Evolutionary conservation across 169 alveolate genomes (phyloP).

Genomic region (Eimeria brunetti): DNA sequence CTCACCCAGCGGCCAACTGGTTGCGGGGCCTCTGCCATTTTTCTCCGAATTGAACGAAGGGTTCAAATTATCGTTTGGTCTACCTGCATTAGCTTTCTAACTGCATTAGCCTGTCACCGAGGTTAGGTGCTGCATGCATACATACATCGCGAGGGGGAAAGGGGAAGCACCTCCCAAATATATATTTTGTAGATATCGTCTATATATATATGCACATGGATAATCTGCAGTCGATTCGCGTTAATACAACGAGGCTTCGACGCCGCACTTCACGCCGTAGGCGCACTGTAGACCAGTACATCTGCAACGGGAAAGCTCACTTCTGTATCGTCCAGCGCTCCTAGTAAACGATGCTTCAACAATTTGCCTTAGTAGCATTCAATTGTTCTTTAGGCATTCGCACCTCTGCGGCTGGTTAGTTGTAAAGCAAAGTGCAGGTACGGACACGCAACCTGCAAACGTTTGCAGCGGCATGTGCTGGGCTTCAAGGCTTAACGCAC

Average conservation of each 20-base stretch:
- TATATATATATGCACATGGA: too few relatives aligned
- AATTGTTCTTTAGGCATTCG: neutral
- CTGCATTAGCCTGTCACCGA: neutral
- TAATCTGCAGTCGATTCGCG: too few relatives aligned
- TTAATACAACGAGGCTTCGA: too few relatives aligned
- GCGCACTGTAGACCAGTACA: neutral
- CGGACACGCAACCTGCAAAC: neutral
- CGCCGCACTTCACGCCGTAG: neutral
- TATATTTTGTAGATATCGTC: too few relatives aligned
- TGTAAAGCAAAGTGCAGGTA: neutral
- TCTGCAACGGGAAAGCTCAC: neutral
- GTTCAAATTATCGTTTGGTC: neutral
- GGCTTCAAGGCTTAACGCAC: neutral
- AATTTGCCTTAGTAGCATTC: neutral
- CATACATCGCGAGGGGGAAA: neutral
- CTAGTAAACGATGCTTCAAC: neutral
- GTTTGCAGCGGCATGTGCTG: neutral
- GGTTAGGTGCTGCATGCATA: neutral
- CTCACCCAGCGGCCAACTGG: neutral
- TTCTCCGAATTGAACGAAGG: neutral
- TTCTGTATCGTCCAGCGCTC: neutral
- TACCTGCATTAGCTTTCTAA: too few relatives aligned
- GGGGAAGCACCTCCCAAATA: too few relatives aligned
- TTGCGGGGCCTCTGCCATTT: neutral
- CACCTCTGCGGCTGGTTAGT: neutral